Conservation (phyloP, 2,329 filamentous ascomycete genomes). For the Grosmannia clavigera region DNA sequence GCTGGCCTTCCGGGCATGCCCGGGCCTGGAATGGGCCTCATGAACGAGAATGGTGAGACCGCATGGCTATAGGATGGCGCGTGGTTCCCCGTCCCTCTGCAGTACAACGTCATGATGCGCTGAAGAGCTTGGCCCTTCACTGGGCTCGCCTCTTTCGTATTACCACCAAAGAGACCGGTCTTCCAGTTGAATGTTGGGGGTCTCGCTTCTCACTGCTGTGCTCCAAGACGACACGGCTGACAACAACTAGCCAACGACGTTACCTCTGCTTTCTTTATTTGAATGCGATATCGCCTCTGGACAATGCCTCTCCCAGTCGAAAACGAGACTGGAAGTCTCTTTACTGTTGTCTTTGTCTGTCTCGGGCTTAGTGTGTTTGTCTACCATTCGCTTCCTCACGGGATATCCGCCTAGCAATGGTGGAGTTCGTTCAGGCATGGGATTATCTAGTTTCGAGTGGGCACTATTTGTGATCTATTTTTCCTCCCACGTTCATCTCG, state of each 20-base stretch:
- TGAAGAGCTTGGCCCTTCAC: background rate
- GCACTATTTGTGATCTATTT: background rate
- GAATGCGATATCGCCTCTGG: background rate
- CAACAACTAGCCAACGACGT: background rate
- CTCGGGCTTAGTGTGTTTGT: slow-evolving; percentile 10
- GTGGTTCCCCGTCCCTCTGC: slow-evolving; percentile 7
- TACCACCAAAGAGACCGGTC: background rate
- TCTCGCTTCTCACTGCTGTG: background rate
- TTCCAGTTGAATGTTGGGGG: background rate
- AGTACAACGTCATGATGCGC: slow-evolving; percentile 4
- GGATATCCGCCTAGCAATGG: background rate
- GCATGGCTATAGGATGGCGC: slow-evolving; percentile 14
- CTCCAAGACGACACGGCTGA: background rate
- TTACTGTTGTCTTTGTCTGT: slow-evolving; percentile 3
- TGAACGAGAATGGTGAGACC: slow-evolving; percentile 16
- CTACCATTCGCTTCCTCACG: slow-evolving; percentile 1
- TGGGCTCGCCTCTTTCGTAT: background rate
- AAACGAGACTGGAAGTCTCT: background rate
- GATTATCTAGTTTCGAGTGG: background rate
- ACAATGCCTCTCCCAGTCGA: background rate
- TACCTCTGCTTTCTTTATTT: background rate
- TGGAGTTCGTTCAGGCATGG: background rate
- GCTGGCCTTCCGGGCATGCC: slow-evolving; percentile 9
- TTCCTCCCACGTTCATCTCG: background rate
- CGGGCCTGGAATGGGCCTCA: slow-evolving; percentile 9